phyloP scores from a whole-genome alignment of 2,329 filamentous ascomycete genomes.

The Penicillium sp. region DNA sequence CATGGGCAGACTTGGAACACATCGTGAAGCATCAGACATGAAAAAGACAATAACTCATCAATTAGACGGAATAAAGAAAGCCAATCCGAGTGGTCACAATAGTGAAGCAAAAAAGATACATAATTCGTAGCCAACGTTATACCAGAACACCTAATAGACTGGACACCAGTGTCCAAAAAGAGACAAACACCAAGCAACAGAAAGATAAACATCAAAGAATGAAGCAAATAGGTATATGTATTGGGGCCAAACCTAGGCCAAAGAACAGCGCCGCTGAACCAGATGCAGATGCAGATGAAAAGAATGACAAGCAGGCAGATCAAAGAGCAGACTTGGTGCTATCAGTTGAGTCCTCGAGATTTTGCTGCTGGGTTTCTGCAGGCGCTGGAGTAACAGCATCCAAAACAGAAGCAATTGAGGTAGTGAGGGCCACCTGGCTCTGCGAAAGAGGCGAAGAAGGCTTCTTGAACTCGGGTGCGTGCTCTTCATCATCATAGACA shows the following conservation, averaged over 20 bases:
- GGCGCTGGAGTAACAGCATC: slow-evolving; percentile 26
- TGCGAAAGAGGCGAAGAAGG: slow-evolving; percentile 1
- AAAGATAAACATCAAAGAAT: slow-evolving; percentile 4
- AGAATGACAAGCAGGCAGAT: not conserved
- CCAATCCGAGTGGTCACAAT: slow-evolving; percentile 1
- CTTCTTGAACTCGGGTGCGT: slow-evolving; percentile 18
- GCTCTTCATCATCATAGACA: slow-evolving; percentile 58
- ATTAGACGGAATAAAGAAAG: slow-evolving; percentile 7
- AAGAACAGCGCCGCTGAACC: slow-evolving; percentile 12
- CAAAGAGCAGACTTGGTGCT: slow-evolving; percentile 1
- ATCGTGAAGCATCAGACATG: slow-evolving; percentile 17
- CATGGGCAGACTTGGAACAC: not conserved
- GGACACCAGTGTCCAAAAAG: slow-evolving; percentile 6
- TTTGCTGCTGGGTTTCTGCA: slow-evolving; percentile 47
- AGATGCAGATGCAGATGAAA: slow-evolving; percentile 21
- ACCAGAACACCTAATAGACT: slow-evolving; percentile 1
- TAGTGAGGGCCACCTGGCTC: slow-evolving; percentile 9
- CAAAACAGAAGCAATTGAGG: slow-evolving; percentile 28
- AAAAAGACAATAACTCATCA: slow-evolving; percentile 8
- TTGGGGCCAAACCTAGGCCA: not conserved
- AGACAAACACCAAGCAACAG: slow-evolving; percentile 1
- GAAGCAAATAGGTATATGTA: not conserved
- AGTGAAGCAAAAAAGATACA: not conserved
- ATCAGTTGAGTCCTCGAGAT: slow-evolving; percentile 52
- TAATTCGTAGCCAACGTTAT: slow-evolving; percentile 1